Evolutionary conservation across 495 filamentous ascomycete species (phyloP).

Genomic region (Pyrenopolyporus hunteri): DNA sequence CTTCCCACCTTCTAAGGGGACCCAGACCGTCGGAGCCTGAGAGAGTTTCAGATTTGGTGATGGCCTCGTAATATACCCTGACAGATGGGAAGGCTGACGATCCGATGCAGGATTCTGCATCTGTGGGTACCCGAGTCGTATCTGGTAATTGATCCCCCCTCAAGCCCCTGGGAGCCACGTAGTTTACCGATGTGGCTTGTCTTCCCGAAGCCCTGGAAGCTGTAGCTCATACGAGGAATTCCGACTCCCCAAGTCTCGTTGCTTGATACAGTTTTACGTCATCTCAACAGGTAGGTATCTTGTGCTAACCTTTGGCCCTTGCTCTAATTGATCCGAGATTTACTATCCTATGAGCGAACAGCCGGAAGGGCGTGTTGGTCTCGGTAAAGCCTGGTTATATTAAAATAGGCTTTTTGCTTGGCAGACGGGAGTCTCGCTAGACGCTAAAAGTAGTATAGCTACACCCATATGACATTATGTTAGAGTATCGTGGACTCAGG

Average conservation of each 20-base stretch:
- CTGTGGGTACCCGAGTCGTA: constrained; percentile 23
- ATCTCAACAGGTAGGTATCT: not conserved
- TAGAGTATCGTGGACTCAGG: too few species aligned
- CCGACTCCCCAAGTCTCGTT: not conserved
- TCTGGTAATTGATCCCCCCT: constrained; percentile 3
- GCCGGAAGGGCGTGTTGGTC: too few species aligned
- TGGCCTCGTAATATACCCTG: not conserved
- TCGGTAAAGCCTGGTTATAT: too few species aligned
- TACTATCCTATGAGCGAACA: too few species aligned
- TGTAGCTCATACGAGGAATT: not conserved
- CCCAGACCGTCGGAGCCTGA: constrained; percentile 8
- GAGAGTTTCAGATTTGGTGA: constrained; percentile 1
- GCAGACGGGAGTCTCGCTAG: too few species aligned
- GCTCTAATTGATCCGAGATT: too few species aligned
- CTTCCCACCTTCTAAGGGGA: not conserved
- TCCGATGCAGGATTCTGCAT: constrained; percentile 19
- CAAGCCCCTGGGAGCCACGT: constrained; percentile 26
- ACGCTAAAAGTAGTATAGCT: too few species aligned
- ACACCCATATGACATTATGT: too few species aligned
- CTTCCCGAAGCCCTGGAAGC: not conserved
- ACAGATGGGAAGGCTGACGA: not conserved
- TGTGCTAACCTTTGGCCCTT: too few species aligned
- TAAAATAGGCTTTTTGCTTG: too few species aligned
- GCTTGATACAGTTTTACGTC: not conserved
- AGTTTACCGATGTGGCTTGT: constrained; percentile 6